Conservation (phyloP, 2,329 filamentous ascomycete genomes). For the Apiospora malaysiana region DNA sequence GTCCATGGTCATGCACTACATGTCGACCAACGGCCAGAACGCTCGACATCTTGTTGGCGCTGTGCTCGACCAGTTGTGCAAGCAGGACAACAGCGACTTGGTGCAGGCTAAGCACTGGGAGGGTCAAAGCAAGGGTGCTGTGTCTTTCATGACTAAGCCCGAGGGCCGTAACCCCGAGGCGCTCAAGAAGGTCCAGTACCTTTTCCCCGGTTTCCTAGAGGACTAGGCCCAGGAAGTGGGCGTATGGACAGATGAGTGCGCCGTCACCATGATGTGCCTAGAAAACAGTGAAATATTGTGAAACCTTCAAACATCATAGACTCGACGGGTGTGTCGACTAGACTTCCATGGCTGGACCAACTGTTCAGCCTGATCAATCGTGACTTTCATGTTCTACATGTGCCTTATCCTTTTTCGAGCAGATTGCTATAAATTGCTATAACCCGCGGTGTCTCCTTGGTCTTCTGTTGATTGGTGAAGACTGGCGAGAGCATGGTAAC, state of each 20-base stretch:
- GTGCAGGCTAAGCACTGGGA: constrained; percentile 83
- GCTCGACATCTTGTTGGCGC: constrained; percentile 84
- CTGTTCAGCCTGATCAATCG: background rate
- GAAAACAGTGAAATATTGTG: background rate
- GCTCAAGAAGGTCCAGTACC: constrained; percentile 79
- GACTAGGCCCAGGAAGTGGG: constrained; percentile 32
- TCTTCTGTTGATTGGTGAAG: too few species aligned
- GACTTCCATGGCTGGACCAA: background rate
- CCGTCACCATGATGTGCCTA: background rate
- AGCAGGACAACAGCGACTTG: constrained; percentile 76
- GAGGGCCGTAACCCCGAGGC: constrained; percentile 76
- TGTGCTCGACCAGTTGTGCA: constrained; percentile 84
- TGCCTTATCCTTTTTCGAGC: too few species aligned
- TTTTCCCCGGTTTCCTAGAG: constrained; percentile 83
- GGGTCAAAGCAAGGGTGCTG: constrained; percentile 76
- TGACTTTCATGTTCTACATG: too few species aligned
- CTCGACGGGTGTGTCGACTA: background rate
- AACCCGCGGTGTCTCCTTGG: too few species aligned
- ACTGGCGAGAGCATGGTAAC: too few species aligned
- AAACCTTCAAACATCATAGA: background rate
- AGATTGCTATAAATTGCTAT: too few species aligned
- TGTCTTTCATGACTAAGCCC: constrained; percentile 82
- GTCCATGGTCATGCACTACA: constrained; percentile 95
- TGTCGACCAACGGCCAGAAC: constrained; percentile 91
- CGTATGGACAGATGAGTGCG: background rate